Conservation (phyloP, 208 protist species). For the Herpetomonas samuelpessoai region DNA sequence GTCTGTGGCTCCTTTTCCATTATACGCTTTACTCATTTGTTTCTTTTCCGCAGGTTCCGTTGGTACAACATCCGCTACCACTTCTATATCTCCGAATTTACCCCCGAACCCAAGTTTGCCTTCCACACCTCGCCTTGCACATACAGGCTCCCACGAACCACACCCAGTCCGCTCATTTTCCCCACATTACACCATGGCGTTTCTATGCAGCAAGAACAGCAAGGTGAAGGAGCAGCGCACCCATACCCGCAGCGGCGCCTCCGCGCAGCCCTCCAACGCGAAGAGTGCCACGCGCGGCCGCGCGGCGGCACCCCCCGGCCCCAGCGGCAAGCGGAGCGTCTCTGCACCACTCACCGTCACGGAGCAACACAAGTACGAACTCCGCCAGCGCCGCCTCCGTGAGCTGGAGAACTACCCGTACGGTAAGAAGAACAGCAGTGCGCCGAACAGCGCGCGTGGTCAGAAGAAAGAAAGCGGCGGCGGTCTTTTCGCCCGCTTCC, state of each 20-base stretch:
- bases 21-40: too few species aligned
- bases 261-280: not conserved
- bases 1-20: too few species aligned
- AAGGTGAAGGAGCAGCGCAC: constrained; percentile 20
- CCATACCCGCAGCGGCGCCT: not conserved
- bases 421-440: not conserved
- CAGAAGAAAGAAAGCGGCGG: too few species aligned
- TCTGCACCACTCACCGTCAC: constrained; percentile 17
- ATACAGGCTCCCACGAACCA: too few species aligned
- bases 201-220: constrained; percentile 6
- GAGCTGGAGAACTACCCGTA: constrained; percentile 11
- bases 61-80: too few species aligned
- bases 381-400: constrained; percentile 17
- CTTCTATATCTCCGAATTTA: too few species aligned
- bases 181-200: too few species aligned
- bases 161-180: too few species aligned
- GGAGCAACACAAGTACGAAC: constrained; percentile 22
- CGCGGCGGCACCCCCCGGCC: too few species aligned
- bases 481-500: not conserved
- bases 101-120: too few species aligned
- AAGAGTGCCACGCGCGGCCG: not conserved
- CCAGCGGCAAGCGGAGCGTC: not conserved
- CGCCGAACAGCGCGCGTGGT: constrained; percentile 5
- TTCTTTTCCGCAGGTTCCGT: too few species aligned
- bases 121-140: too few species aligned